phyloP scores from a whole-genome alignment of 208 protist genomes.

The Crithidia thermophila region DNA sequence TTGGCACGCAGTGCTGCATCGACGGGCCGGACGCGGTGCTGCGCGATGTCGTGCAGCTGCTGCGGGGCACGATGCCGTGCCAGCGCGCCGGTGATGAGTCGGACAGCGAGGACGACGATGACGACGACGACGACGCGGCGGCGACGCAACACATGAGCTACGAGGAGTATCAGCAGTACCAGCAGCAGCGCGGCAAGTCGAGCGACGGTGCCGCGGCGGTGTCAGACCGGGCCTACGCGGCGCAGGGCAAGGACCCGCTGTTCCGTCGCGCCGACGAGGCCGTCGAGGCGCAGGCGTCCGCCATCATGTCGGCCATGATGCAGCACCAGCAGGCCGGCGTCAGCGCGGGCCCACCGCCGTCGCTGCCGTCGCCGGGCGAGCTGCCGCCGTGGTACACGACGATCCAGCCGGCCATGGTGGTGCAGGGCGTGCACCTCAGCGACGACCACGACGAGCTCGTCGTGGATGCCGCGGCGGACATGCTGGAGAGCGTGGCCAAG shows the following conservation, averaged over 20 bases:
- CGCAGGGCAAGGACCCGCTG: constrained; percentile 18
- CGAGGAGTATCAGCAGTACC: constrained; percentile 19
- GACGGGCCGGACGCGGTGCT: constrained; percentile 53
- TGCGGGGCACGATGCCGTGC: constrained; percentile 62
- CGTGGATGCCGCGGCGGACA: constrained; percentile 63
- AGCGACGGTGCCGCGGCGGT: neutral
- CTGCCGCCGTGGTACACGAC: constrained; percentile 40
- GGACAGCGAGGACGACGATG: constrained; percentile 40
- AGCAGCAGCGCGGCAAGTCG: constrained; percentile 3
- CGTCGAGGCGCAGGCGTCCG: constrained; percentile 25
- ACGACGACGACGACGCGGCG: constrained; percentile 31
- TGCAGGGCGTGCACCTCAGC: constrained; percentile 26
- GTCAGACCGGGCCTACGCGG: constrained; percentile 6
- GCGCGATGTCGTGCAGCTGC: constrained; percentile 41
- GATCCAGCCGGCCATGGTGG: constrained; percentile 32
- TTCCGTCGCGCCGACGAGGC: constrained; percentile 33
- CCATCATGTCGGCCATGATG: constrained; percentile 34
- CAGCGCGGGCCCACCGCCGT: constrained; percentile 14
- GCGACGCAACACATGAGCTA: constrained; percentile 18
- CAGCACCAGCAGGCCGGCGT: constrained; percentile 29
- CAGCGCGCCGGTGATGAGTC: constrained; percentile 45
- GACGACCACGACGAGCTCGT: constrained; percentile 82
- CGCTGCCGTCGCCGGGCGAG: constrained; percentile 21
- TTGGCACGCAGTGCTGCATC: constrained; percentile 62
- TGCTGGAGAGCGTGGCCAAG: constrained; percentile 74